A percentile compares a stretch with the other conserved stretches of the same genome.
Conservation (phyloP, 2,329 filamentous ascomycete species). For the Hymenoscyphus occultus region DNA sequence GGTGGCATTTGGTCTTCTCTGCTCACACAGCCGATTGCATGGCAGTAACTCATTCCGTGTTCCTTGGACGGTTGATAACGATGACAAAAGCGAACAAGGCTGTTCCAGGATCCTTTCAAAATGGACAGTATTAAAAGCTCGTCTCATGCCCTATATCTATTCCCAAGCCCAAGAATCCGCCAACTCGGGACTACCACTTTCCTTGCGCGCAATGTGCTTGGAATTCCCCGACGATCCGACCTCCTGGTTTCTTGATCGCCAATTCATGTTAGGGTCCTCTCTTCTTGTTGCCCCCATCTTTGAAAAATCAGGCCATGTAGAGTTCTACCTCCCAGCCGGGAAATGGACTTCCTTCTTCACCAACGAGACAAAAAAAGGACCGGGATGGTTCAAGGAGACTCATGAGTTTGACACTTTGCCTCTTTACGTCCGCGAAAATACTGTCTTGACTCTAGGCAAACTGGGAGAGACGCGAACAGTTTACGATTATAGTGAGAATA, state of each 20-base stretch:
- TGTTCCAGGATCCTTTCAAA: slow-evolving; percentile 50
- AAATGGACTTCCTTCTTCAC: slow-evolving; percentile 50
- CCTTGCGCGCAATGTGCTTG: slow-evolving; percentile 55
- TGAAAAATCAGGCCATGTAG: slow-evolving; percentile 51
- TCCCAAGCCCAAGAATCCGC: slow-evolving; percentile 49
- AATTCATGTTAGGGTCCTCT: slow-evolving; percentile 60
- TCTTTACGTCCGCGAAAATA: slow-evolving; percentile 43
- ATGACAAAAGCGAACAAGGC: slow-evolving; percentile 46
- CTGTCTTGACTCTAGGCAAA: slow-evolving; percentile 35
- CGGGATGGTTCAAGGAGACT: slow-evolving; percentile 45
- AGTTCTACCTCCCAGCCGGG: slow-evolving; percentile 54
- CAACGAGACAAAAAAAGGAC: slow-evolving; percentile 40
- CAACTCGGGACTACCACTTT: slow-evolving; percentile 49
- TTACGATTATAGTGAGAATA: slow-evolving; percentile 33
- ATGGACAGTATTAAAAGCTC: slow-evolving; percentile 46
- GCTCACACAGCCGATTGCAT: slow-evolving; percentile 57
- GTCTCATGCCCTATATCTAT: slow-evolving; percentile 57
- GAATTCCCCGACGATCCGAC: slow-evolving; percentile 61
- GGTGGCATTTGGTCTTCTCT: slow-evolving; percentile 62
- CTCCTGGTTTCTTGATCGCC: slow-evolving; percentile 54
- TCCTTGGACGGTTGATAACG: slow-evolving; percentile 59
- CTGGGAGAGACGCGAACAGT: slow-evolving; percentile 31
- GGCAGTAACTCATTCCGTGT: slow-evolving; percentile 60
- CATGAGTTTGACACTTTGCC: slow-evolving; percentile 48
- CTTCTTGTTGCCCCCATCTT: slow-evolving; percentile 58